These are phyloP conservation scores for Cronartium quercuum DNA, from an alignment of 1,284 basidiomycete species.

Conservation along the genomic window DNA sequence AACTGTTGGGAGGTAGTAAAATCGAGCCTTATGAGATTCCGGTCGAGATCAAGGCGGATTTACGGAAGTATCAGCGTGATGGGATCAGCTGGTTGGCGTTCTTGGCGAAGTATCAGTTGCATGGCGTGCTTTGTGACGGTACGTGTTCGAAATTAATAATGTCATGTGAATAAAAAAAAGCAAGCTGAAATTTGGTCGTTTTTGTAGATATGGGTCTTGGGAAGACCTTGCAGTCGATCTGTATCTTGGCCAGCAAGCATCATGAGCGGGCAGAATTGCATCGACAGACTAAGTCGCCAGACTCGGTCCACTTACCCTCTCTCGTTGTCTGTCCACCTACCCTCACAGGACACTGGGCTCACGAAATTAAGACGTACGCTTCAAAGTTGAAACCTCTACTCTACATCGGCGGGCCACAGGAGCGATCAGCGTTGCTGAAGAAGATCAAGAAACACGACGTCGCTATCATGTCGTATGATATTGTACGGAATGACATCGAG, in stretches of 20 bases:
- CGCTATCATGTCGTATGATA: constrained; percentile 95
- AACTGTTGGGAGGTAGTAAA: constrained; percentile 88
- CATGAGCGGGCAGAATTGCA: constrained; percentile 71
- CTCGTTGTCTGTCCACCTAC: constrained; percentile 96
- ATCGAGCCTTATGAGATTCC: constrained; percentile 87
- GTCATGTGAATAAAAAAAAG: not conserved
- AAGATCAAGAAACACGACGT: constrained; percentile 70
- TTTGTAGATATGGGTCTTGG: constrained; percentile 90
- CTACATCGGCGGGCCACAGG: constrained; percentile 83
- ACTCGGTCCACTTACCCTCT: constrained; percentile 80
- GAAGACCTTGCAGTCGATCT: constrained; percentile 96
- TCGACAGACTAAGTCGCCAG: constrained; percentile 64
- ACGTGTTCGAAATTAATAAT: constrained; percentile 45
- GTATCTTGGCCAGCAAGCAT: constrained; percentile 91
- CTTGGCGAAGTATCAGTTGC: constrained; percentile 88
- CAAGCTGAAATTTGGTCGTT: constrained; percentile 11
- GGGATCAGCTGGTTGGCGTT: constrained; percentile 99
- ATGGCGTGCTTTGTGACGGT: constrained; percentile 98
- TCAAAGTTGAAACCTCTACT: constrained; percentile 76
- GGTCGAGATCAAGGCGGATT: constrained; percentile 81
- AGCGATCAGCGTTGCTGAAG: constrained; percentile 67
- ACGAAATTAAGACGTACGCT: constrained; percentile 90
- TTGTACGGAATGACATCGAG: constrained; percentile 87
- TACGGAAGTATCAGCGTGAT: constrained; percentile 96
- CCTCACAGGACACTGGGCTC: constrained; percentile 95